A percentile compares a stretch with the other conserved stretches of the same genome.
Conservation (phyloP, 768 basidiomycete genomes). For the Daedaleopsis nitida region DNA sequence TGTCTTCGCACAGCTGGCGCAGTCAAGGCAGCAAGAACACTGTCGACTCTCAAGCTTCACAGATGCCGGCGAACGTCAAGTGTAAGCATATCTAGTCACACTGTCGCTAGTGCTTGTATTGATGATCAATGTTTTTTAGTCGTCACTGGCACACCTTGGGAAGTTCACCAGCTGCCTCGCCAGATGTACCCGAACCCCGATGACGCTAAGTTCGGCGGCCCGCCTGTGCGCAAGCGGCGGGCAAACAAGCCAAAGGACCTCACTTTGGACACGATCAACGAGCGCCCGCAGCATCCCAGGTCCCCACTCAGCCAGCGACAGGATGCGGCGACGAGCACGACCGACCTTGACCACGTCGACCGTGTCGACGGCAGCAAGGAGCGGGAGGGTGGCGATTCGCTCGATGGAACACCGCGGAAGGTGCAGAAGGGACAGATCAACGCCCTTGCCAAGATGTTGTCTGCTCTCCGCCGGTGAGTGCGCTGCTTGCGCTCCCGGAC, state of each 20-base stretch:
- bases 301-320: conserved; percentile 48
- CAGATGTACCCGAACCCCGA: conserved; percentile 61
- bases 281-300: conserved; percentile 56
- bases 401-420: conserved; percentile 63
- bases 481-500: conserved; percentile 4
- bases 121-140: conserved; percentile 41
- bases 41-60: conserved; percentile 8
- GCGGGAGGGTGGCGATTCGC: conserved; percentile 35
- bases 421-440: conserved; percentile 90
- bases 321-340: conserved; percentile 77
- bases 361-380: conserved; percentile 13
- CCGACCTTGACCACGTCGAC: conserved; percentile 52
- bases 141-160: conserved; percentile 79
- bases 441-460: conserved; percentile 90
- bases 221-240: conserved; percentile 63
- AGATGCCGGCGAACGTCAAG: conserved; percentile 67
- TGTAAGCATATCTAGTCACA: conserved; percentile 46
- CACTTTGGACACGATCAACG: conserved; percentile 74
- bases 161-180: conserved; percentile 67
- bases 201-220: conserved; percentile 60
- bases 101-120: conserved; percentile 9
- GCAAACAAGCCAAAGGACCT: conserved; percentile 58
- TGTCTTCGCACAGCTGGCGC: conserved; percentile 76
- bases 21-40: conserved; percentile 34
- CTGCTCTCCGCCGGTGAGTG: conserved; percentile 65